Evolutionary conservation across 139 green algal species (phyloP).

Genomic region (Picochlorum sp.): DNA sequence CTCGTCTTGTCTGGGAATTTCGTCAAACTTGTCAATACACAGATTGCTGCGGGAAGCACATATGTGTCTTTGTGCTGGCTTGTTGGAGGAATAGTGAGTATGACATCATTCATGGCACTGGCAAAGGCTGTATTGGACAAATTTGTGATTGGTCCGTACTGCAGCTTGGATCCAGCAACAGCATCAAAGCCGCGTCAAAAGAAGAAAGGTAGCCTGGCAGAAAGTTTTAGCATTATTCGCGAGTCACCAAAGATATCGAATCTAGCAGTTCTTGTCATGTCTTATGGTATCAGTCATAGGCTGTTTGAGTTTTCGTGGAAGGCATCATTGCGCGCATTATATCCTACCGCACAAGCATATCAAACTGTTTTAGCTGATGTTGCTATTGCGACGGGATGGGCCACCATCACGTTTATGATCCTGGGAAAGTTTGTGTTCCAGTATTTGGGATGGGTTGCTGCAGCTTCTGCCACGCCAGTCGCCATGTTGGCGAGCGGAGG

Average conservation of each 20-base stretch:
- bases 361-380: conserved; percentile 70
- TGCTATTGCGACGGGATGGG: conserved; percentile 58
- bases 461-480: conserved; percentile 46
- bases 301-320: conserved; percentile 88
- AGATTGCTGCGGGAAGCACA: conserved; percentile 17
- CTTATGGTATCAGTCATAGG: conserved; percentile 63
- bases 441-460: conserved; percentile 56
- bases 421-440: conserved; percentile 67
- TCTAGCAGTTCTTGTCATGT: conserved; percentile 64
- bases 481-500: conserved; percentile 56
- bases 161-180: conserved; percentile 8
- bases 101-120: conserved; percentile 49
- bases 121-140: conserved; percentile 46
- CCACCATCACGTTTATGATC: conserved; percentile 74
- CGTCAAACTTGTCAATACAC: conserved; percentile 51
- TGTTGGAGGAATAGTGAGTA: conserved; percentile 43
- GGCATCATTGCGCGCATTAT: conserved; percentile 66
- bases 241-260: conserved; percentile 53
- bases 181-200: conserved; percentile 30
- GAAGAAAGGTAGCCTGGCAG: conserved; percentile 45
- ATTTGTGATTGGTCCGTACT: conserved; percentile 26
- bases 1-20: conserved; percentile 48
- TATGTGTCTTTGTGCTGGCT: conserved; percentile 40
- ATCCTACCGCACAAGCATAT: conserved; percentile 58
- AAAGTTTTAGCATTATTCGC: conserved; percentile 49